Base-by-base conservation (phyloP, 108 stramenopile genomes). In the Skeletonema potamos region DNA sequence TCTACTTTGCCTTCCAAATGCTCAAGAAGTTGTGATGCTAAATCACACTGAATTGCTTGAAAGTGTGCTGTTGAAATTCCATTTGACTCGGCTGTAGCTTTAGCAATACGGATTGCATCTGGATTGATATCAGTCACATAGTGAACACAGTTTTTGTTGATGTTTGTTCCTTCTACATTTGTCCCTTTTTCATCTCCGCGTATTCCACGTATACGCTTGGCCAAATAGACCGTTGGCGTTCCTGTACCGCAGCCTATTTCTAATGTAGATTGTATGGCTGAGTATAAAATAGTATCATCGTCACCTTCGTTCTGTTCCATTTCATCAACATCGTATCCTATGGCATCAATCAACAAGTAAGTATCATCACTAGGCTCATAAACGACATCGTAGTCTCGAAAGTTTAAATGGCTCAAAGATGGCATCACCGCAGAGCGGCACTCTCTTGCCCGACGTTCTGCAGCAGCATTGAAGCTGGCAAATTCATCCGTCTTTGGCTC, bases 351-450 rank as follows among this genome's bases (percentile, higher is more conserved):
- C 17, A 97, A 62, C 27, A 97, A 58, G 56, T 86, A 97, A 1
- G 96, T 96, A 44, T 97, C 96, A 39, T 95, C 94, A 66, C 85
- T 82, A 2, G 96, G 96, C 70, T 96, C 94, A 81, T 97, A 97
- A 1, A 97, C 91, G 13, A 81, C 29, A 6, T 82, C 67, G 71
- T 84, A 96, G 70, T 96, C 96, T 33, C 63, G 66, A 68, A 91
- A 70, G 4, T 69, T 61, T 18, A 93, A 54, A 66, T 97, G 96
- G 48, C 78, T 62, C 55, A 97, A 55, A 0, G 68, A 65, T 10
- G 95, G 95, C 85, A 96, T 82, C 30, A 59, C 29, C 17, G 91
- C 89, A 9, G 82, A 64, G 1, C 75, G 68, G 32, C 75, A 73
- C 27, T 62, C 27, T 60, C 79, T 82, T 1, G 85, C 93, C 4